Evolutionary conservation across 192 early-diverging fungal genomes (phyloP), one percentile per base, ranked within the genome.

Genomic region (Backusella luteola): DNA sequence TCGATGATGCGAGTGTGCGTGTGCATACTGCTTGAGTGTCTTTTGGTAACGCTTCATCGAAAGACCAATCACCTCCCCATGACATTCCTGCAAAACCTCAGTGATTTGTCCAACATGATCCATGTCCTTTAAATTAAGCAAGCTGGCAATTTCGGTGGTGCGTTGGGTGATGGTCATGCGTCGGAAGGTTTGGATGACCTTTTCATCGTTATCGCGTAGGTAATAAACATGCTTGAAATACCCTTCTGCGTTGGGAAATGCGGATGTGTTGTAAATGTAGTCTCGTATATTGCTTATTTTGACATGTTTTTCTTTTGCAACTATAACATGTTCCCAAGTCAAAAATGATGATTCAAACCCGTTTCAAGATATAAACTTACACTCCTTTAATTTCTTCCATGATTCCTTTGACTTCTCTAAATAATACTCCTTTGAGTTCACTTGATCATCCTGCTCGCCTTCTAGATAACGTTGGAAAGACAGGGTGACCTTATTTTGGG

Each of bases 141-240:
- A 73, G 79, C 87, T 86, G 14, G 85, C 87, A 21, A 87, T 81
- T 68, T 90, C 89, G 0, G 77, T 82, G 9, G 85, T 81, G 6
- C 89, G 78, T 35, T 86, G 84, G 12, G 80, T 80, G 32, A 86
- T 73, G 2, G 89, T 85, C 84, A 88, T 90, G 29, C 87, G 80
- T 11, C 86, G 84, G 67, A 90, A 90, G 12, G 85, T 86, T 67
- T 90, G 89, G 14, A 90, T 81, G 1, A 90, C 89, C 35, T 80
- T 71, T 9, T 19, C n/a, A 6, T 49, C 14, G 35, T 79, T 26
- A 1, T 83, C 80, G 1, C 80, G 66, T 59, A 88, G 82, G 73
- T 85, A 85, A 41, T 84, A 87, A 1, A 90, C 87, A 63, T 87
- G 77, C 41, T 90, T 90, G 67, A 88, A 90, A 56, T 80, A 80